Percentiles rank a stretch among this genome's conserved stretches.
phyloP scores from a whole-genome alignment of 306 rosid species.

The Casuarina cunninghamiana region DNA sequence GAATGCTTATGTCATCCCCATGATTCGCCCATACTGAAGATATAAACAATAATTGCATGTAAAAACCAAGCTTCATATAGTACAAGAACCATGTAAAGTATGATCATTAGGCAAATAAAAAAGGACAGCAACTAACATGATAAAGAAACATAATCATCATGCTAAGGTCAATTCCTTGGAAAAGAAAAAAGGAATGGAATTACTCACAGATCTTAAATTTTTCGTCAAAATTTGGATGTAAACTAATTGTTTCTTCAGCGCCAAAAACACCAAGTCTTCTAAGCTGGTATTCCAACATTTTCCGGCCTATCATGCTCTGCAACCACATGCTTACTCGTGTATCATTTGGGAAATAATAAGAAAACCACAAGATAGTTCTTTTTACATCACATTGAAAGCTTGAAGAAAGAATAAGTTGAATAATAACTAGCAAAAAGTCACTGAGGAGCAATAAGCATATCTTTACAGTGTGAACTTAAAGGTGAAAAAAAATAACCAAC shows the following conservation, averaged over 20 bases:
- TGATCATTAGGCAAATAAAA: conserved; percentile 18
- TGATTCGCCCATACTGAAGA: conserved; percentile 97
- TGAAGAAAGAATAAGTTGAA: background rate
- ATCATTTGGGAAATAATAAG: background rate
- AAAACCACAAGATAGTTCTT: conserved; percentile 16
- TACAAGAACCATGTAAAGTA: conserved; percentile 16
- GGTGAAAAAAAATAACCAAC: background rate
- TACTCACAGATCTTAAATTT: conserved; percentile 75
- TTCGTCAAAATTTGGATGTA: conserved; percentile 91
- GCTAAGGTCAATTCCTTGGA: conserved; percentile 17
- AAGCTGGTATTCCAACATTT: conserved; percentile 88
- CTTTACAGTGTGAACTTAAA: background rate
- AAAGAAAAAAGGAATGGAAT: conserved; percentile 20
- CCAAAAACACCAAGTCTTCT: conserved; percentile 91
- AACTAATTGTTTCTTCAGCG: conserved; percentile 91
- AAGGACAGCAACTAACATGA: conserved; percentile 8
- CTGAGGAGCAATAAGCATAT: background rate
- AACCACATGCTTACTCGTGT: conserved; percentile 29
- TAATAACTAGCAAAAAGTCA: background rate
- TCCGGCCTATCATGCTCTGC: conserved; percentile 95
- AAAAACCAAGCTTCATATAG: conserved; percentile 23
- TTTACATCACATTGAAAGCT: background rate
- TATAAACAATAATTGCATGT: conserved; percentile 24
- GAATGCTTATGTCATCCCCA: conserved; percentile 92
- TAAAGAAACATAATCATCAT: background rate